Evolutionary conservation across 2,329 filamentous ascomycete genomes (phyloP), one percentile per base, ranked within the genome.

Genomic region (Metarhizium sp.): DNA sequence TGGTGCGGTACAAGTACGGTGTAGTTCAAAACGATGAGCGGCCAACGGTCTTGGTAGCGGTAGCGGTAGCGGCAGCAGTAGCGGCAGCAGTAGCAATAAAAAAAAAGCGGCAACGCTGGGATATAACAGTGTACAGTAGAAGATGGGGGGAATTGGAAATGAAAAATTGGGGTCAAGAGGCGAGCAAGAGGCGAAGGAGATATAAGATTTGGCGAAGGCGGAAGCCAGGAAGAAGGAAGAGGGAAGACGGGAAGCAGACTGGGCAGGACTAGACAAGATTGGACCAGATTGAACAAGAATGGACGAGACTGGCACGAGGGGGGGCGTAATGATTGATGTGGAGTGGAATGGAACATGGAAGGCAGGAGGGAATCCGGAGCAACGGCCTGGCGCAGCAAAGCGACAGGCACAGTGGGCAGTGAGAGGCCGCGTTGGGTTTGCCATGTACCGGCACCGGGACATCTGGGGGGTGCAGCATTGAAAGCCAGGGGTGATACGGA

Each of bases 141-240:
- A 4, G 20, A 16, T 25, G 29, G 50, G 16, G 25, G n/a, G 38
- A 52, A n/a, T 25, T n/a, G 45, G 14, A n/a, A 40, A 29, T 32
- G 20, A 11, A 16, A 42, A 11, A 55, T 46, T n/a, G 16, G 43
- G 34, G 54, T 40, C 30, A 25, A 30, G 16, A 18, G 20, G 25
- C 49, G 20, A 18, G 46, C 50, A 47, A 32, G 54, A 53, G 50
- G 54, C 54, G 54, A 56, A 56, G 47, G 45, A 50, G 34, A 53
- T 52, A 50, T 50, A 53, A 29, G 51, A 55, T 47, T 40, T 52
- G 45, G 45, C 50, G 50, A 56, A 55, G 42, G 45, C 46, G 45
- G 43, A 53, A 48, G 54, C 54, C 43, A 50, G 50, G 18, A 50
- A 36, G 54, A 50, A 43, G 20, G 46, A n/a, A 45, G 51, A 45